Conservation (phyloP, 768 basidiomycete genomes). For the Lactarius vividus region DNA sequence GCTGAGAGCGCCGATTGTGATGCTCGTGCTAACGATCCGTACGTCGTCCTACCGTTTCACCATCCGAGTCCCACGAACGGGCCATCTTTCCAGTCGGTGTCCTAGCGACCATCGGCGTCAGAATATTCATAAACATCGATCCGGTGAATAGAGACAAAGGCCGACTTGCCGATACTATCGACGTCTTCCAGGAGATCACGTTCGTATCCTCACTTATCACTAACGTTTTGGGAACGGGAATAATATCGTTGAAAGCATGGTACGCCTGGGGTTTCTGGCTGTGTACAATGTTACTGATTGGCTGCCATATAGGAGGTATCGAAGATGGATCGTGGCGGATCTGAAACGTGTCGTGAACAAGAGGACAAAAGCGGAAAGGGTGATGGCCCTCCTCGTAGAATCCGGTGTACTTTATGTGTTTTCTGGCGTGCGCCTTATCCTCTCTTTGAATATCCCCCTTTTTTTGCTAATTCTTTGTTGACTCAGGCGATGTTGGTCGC, state of each 20-base stretch:
- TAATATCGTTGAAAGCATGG: conserved; percentile 1
- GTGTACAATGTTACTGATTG: background rate
- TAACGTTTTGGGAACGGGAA: background rate
- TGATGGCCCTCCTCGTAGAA: background rate
- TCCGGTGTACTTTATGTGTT: background rate
- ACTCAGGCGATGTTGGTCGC: background rate
- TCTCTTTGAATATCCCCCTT: no score
- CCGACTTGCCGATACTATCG: background rate
- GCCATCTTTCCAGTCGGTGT: background rate
- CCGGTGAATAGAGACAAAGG: background rate
- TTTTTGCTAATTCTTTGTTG: background rate
- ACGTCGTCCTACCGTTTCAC: background rate
- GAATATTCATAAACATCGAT: background rate
- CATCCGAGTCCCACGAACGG: background rate
- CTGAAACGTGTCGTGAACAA: background rate
- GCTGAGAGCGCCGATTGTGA: background rate
- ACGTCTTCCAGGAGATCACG: background rate
- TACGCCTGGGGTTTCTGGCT: background rate
- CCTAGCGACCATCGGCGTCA: background rate
- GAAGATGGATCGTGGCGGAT: background rate
- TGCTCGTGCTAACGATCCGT: background rate
- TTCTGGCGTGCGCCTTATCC: background rate
- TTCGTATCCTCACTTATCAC: conserved; percentile 3
- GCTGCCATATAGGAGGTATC: background rate
- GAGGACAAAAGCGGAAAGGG: background rate